Percentiles rank a stretch among this genome's conserved stretches.
These are phyloP conservation scores for Pleurotus giganteus DNA, from an alignment of 768 basidiomycete genomes.

Conservation along the genomic window DNA sequence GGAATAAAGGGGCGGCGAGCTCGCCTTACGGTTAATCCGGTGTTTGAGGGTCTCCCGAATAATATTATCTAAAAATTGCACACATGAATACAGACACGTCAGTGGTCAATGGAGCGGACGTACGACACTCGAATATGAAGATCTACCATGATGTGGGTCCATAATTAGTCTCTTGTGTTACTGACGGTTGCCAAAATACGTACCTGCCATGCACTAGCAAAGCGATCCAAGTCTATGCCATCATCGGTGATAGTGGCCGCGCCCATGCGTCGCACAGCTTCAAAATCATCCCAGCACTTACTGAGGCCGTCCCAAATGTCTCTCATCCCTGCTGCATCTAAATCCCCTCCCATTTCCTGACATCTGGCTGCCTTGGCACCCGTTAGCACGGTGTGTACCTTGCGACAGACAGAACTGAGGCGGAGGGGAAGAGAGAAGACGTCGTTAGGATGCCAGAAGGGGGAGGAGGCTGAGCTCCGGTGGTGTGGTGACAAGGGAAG, in stretches of 20 bases:
- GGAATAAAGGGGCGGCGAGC: conserved; percentile 32
- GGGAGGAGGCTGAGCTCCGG: conserved; percentile 31
- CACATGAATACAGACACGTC: neutral
- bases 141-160: conserved; percentile 46
- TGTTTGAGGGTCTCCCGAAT: conserved; percentile 82
- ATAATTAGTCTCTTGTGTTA: too few species aligned
- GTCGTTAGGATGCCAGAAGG: conserved; percentile 54
- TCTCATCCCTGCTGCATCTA: conserved; percentile 65
- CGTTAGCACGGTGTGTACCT: conserved; percentile 76
- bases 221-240: conserved; percentile 48
- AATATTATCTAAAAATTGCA: conserved; percentile 59
- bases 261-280: conserved; percentile 46
- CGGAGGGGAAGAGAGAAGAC: conserved; percentile 70
- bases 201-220: conserved; percentile 87
- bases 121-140: conserved; percentile 88
- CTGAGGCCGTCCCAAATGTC: conserved; percentile 87
- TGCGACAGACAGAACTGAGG: conserved; percentile 74
- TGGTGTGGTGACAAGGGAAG: conserved; percentile 10
- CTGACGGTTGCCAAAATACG: conserved; percentile 24
- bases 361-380: conserved; percentile 56
- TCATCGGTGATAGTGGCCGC: conserved; percentile 30
- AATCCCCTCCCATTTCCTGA: conserved; percentile 38
- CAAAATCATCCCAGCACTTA: conserved; percentile 82
- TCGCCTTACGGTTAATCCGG: conserved; percentile 34
- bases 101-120: conserved; percentile 29